Evolutionary conservation across 139 green algal genomes (phyloP).

Genomic region (Parachlorella kessleri): DNA sequence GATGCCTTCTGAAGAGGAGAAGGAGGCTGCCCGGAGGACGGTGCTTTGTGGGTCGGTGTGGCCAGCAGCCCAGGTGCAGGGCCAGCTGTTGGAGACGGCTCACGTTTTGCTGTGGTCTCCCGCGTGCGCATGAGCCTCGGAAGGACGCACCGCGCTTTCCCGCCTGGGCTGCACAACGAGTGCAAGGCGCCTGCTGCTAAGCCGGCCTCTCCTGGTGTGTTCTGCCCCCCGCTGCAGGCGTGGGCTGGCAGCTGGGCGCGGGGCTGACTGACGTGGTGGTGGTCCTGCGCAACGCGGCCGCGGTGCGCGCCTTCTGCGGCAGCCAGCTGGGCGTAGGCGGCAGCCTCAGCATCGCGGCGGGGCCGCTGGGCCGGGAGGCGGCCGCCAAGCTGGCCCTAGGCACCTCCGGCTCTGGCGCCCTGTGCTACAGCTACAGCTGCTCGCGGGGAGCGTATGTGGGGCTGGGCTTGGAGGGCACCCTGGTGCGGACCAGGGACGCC

Average conservation of each 20-base stretch:
- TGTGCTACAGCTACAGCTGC: constrained; percentile 57
- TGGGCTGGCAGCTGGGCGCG: constrained; percentile 8
- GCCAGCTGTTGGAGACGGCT: too few relatives aligned
- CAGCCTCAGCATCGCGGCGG: constrained; percentile 47
- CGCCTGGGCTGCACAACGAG: background rate
- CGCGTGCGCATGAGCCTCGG: too few relatives aligned
- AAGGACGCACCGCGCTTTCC: too few relatives aligned
- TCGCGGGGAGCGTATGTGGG: constrained; percentile 64
- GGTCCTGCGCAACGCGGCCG: constrained; percentile 10
- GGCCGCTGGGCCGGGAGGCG: constrained; percentile 60
- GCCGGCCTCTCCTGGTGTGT: too few relatives aligned
- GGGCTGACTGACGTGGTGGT: constrained; percentile 27
- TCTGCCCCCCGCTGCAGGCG: background rate
- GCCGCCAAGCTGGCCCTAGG: constrained; percentile 51
- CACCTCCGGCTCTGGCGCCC: constrained; percentile 13
- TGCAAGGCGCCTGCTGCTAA: background rate
- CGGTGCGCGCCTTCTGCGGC: constrained; percentile 49
- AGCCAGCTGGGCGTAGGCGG: constrained; percentile 55
- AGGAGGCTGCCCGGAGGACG: too few relatives aligned
- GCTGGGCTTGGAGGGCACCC: constrained; percentile 55
- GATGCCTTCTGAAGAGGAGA: too few relatives aligned
- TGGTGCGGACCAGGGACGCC: constrained; percentile 43
- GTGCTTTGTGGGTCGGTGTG: too few relatives aligned
- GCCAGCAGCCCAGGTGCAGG: too few relatives aligned
- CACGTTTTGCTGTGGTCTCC: too few relatives aligned